Conservation (phyloP, 1,139 yeast genomes). For the Zygosaccharomyces pseudobailii region DNA sequence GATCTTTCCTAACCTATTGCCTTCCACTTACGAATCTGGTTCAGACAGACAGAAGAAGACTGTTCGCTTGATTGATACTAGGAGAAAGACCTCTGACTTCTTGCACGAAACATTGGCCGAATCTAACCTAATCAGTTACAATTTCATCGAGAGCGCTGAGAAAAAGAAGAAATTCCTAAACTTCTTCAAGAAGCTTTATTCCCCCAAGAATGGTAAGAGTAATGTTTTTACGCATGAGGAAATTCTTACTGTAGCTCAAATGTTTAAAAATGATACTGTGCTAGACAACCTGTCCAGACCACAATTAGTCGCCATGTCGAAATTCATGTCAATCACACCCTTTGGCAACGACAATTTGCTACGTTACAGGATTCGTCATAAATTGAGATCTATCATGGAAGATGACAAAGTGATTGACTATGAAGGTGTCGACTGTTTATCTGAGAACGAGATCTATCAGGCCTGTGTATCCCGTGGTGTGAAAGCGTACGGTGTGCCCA, state of each 20-base stretch:
- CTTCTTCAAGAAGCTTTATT: conserved; percentile 68
- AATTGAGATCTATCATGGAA: conserved; percentile 79
- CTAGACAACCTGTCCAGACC: conserved; percentile 90
- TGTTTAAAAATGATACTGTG: conserved; percentile 91
- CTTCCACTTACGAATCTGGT: conserved; percentile 88
- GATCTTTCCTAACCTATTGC: conserved; percentile 86
- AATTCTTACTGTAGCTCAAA: conserved; percentile 71
- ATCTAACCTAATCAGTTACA: conserved; percentile 41
- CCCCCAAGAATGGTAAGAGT: conserved; percentile 62
- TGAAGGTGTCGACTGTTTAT: conserved; percentile 83
- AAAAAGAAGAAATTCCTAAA: conserved; percentile 74
- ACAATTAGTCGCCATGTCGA: conserved; percentile 89
- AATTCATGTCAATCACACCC: conserved; percentile 86
- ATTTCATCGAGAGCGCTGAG: conserved; percentile 41
- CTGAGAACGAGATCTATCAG: conserved; percentile 76
- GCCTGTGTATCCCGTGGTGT: conserved; percentile 96
- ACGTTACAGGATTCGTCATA: conserved; percentile 89
- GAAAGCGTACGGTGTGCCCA: conserved; percentile 74
- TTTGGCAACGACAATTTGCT: conserved; percentile 91
- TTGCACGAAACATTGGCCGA: conserved; percentile 74
- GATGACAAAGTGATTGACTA: conserved; percentile 91
- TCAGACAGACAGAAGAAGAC: conserved; percentile 66
- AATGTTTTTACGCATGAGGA: conserved; percentile 65
- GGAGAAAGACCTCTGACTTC: conserved; percentile 79
- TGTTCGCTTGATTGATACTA: conserved; percentile 64